Base-by-base conservation (phyloP, 75 land plant genomes). In the Pinus taeda region DNA sequence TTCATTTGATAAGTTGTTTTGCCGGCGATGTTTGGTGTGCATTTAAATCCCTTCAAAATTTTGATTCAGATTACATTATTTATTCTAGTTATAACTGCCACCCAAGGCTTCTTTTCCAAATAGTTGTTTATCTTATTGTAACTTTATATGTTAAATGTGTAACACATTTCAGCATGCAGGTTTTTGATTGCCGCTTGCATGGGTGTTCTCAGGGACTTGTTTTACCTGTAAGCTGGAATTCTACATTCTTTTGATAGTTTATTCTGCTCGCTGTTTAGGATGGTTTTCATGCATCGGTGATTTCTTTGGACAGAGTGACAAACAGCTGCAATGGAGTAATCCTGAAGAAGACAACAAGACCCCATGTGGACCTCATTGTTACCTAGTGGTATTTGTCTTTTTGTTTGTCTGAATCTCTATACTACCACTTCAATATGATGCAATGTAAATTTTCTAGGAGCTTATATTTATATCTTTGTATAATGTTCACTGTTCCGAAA, bases 1-100 rank as follows among this genome's bases (percentile, higher is more conserved):
- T 88, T 97, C 99, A 60, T 95, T 97, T 83, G 99, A 97, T 76
- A 95, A 91, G 78, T 84, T 95, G 57, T 97, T 97, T 77, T 97
- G 99, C 75, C 92, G 99, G 1, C 93, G 99, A 59, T 97, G 99
- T 87, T 79, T 97, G 93, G 98, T 97, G 88, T 30, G 33, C 11
- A 22, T 49, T 13, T 49, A 49, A 2, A 49, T 49, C 17, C 20
- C 66, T 75, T 71, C 53, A 21, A 18, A 29, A 39, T 26, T 26
- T 20, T 65, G 49, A 74, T 74, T 59, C 69, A 59, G 33, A 18
- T 24, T 76, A 57, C 36, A 29, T 76, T 33, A 14, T 81, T 21
- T 15, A 76, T 55, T 70, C 73, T 56, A 29, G 22, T 22, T 15
- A 3, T 37, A 14, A 59, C 4, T 26, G 26, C 42, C 37, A 57